A percentile compares a stretch with the other conserved stretches of the same genome.
Conservation (phyloP, 2,329 filamentous ascomycete genomes). For the Lojkania enalia region DNA sequence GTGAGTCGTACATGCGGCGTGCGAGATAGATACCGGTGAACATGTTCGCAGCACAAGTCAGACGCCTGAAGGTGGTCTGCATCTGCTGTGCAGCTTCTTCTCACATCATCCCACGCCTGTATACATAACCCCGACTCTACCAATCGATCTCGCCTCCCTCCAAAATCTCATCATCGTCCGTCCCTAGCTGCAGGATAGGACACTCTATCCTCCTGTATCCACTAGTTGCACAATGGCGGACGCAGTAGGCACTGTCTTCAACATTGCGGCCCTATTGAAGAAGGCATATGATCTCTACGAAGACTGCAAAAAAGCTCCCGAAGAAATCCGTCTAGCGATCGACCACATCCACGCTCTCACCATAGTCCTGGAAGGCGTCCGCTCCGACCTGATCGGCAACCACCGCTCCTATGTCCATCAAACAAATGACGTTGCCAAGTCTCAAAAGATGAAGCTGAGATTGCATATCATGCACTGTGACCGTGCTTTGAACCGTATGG, state of each 20-base stretch:
- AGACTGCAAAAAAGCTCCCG: slow-evolving; percentile 11
- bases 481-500: slow-evolving; percentile 8
- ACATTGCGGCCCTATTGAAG: slow-evolving; percentile 14
- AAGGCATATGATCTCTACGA: slow-evolving; percentile 17
- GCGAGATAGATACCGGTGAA: not conserved
- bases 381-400: slow-evolving; percentile 14
- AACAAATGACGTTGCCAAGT: slow-evolving; percentile 7
- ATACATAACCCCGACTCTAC: no score
- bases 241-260: slow-evolving; percentile 11
- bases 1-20: not conserved
- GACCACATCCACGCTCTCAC: slow-evolving; percentile 20
- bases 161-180: no score
- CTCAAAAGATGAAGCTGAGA: slow-evolving; percentile 10
- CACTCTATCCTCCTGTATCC: no score
- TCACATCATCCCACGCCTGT: no score
- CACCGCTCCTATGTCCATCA: slow-evolving; percentile 14
- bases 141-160: no score
- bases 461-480: slow-evolving; percentile 13
- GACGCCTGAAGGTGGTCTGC: no score
- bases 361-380: slow-evolving; percentile 20
- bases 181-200: no score
- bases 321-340: slow-evolving; percentile 17
- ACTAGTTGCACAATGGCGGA: slow-evolving; percentile 5
- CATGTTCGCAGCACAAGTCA: no score
- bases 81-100: no score